These are phyloP conservation scores for Wickerhamomyces mucosus DNA, from an alignment of 805 yeast genomes.

Conservation along the genomic window DNA sequence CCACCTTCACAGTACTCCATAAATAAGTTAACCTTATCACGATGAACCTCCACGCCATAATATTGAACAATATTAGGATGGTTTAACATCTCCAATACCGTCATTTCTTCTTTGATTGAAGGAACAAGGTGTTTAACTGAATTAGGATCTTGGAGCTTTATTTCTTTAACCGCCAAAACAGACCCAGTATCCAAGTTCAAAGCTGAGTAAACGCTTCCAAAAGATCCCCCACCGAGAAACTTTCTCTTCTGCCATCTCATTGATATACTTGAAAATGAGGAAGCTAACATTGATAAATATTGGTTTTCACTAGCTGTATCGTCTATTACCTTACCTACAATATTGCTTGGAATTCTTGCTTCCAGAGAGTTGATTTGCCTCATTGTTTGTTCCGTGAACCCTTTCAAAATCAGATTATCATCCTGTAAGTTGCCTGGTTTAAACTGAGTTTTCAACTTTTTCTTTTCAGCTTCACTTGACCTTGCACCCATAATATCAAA, in stretches of 20 bases:
- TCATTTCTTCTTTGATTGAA: constrained; percentile 91
- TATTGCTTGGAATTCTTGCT: constrained; percentile 27
- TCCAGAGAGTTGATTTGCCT: constrained; percentile 59
- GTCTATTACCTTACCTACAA: constrained; percentile 84
- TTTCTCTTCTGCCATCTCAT: constrained; percentile 97
- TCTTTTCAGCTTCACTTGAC: constrained; percentile 52
- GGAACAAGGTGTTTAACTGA: constrained; percentile 79
- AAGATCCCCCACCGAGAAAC: constrained; percentile 90
- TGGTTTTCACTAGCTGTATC: constrained; percentile 82
- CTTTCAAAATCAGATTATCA: constrained; percentile 42
- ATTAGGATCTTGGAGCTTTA: constrained; percentile 80
- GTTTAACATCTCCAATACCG: constrained; percentile 85
- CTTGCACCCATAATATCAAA: constrained; percentile 98
- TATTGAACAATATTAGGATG: constrained; percentile 97
- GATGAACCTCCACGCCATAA: constrained; percentile 93
- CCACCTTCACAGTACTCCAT: constrained; percentile 99
- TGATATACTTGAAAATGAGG: constrained; percentile 80
- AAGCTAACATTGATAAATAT: constrained; percentile 75
- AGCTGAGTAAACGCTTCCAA: constrained; percentile 90
- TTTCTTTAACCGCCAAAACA: constrained; percentile 94
- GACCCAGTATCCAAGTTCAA: constrained; percentile 92
- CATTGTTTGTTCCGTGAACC: constrained; percentile 61
- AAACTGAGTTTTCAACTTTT: constrained; percentile 30
- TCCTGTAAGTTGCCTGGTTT: constrained; percentile 38
- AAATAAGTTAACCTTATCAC: constrained; percentile 89